Evolutionary conservation across 306 rosid species (phyloP).

Genomic region (Hippophae tibetana): DNA sequence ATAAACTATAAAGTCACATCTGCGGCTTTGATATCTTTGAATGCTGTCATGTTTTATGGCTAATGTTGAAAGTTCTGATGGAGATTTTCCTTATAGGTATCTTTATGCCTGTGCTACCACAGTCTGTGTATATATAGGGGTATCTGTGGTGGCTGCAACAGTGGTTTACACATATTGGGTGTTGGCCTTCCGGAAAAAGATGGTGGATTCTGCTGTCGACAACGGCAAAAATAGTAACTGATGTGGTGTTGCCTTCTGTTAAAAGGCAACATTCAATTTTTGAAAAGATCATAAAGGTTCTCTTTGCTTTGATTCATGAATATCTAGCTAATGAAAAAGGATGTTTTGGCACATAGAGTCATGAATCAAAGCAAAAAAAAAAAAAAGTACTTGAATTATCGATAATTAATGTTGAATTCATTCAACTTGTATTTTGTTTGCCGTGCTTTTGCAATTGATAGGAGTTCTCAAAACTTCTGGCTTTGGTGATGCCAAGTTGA

Average conservation of each 20-base stretch:
- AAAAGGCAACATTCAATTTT: constrained; percentile 12
- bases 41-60: neutral
- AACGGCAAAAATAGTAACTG: constrained; percentile 17
- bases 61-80: constrained; percentile 7
- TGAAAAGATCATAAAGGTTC: neutral
- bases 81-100: constrained; percentile 43
- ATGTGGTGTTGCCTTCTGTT: neutral
- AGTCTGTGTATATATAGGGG: constrained; percentile 52
- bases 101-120: constrained; percentile 68
- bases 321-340: too few species aligned
- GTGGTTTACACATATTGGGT: constrained; percentile 49
- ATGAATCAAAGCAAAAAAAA: too few species aligned
- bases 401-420: too few species aligned
- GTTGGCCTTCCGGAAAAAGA: constrained; percentile 32
- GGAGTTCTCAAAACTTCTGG: too few species aligned
- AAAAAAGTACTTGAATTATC: too few species aligned
- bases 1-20: neutral
- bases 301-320: too few species aligned
- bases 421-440: too few species aligned
- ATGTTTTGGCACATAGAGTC: too few species aligned
- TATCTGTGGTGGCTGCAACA: constrained; percentile 47
- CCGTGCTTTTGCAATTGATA: too few species aligned
- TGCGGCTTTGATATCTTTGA: neutral
- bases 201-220: constrained; percentile 17
- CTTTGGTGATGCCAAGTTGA: too few species aligned